Percentiles rank a stretch among this genome's conserved stretches.
Evolutionary conservation across 352 stramenopile genomes (phyloP).

Genomic region (Phytophthora tentaculata): DNA sequence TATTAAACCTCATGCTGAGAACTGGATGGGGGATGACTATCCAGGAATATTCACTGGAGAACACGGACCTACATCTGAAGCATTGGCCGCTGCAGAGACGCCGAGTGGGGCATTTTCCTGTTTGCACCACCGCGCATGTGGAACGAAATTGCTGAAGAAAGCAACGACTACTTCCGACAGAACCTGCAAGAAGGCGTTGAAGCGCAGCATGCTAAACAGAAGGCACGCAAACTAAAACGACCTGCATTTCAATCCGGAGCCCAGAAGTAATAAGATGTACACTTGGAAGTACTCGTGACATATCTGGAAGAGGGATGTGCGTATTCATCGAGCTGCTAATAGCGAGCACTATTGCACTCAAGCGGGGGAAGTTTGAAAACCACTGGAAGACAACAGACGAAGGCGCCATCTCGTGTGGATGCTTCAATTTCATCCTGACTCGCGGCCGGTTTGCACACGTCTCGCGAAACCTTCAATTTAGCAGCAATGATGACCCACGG

Average conservation of each 20-base stretch:
- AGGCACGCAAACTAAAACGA: neutral
- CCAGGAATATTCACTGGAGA: slow-evolving; percentile 6
- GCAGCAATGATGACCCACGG: too few relatives aligned
- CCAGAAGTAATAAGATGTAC: slow-evolving; percentile 11
- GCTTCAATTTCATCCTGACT: too few relatives aligned
- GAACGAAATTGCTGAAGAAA: neutral
- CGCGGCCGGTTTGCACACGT: too few relatives aligned
- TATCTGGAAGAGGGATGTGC: neutral
- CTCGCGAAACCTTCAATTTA: too few relatives aligned
- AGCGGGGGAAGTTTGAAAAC: too few relatives aligned
- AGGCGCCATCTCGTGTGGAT: too few relatives aligned
- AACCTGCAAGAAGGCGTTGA: slow-evolving; percentile 9
- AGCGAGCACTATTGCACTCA: too few relatives aligned
- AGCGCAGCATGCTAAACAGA: slow-evolving; percentile 4
- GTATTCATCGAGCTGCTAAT: too few relatives aligned
- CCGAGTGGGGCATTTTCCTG: neutral
- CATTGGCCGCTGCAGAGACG: neutral
- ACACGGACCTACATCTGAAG: neutral
- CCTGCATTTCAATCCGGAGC: neutral
- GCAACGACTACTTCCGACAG: slow-evolving; percentile 13
- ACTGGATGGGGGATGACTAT: slow-evolving; percentile 1
- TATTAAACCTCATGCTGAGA: neutral
- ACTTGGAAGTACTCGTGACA: neutral
- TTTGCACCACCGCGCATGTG: neutral
- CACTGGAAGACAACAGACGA: too few relatives aligned